phyloP scores from a whole-genome alignment of 257 asterid genomes.

The Forsythia viridissima region DNA sequence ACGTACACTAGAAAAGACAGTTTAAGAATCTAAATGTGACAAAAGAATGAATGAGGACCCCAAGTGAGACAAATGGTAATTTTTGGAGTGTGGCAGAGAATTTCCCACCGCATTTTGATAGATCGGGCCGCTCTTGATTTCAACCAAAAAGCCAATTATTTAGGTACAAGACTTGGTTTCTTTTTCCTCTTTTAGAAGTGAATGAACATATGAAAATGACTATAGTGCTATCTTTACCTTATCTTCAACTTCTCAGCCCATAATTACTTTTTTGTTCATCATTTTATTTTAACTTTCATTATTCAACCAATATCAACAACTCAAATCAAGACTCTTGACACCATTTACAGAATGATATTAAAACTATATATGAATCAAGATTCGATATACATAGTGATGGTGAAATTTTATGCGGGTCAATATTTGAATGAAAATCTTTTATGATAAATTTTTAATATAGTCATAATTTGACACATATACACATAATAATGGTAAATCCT shows the following conservation, averaged over 20 bases:
- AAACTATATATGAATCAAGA: too few relatives aligned
- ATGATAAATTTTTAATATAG: too few relatives aligned
- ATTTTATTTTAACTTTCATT: not conserved
- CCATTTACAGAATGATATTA: too few relatives aligned
- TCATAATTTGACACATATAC: not conserved
- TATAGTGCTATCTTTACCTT: not conserved
- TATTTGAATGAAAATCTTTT: too few relatives aligned
- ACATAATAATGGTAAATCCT: not conserved
- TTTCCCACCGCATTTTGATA: not conserved
- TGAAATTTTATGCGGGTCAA: not conserved
- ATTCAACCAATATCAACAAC: not conserved
- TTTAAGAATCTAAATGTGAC: too few relatives aligned
- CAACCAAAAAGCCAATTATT: not conserved
- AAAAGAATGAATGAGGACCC: too few relatives aligned
- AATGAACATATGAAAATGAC: not conserved
- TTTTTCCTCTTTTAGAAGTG: not conserved
- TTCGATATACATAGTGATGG: too few relatives aligned
- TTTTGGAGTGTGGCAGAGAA: too few relatives aligned
- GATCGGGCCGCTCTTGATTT: not conserved
- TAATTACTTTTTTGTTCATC: too few relatives aligned
- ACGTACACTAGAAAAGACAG: too few relatives aligned
- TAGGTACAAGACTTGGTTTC: not conserved
- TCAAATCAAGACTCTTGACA: not conserved
- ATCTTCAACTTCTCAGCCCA: not conserved
- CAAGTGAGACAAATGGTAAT: too few relatives aligned